Conservation (phyloP, 2,329 filamentous ascomycete genomes). For the Colletotrichum caudatum region DNA sequence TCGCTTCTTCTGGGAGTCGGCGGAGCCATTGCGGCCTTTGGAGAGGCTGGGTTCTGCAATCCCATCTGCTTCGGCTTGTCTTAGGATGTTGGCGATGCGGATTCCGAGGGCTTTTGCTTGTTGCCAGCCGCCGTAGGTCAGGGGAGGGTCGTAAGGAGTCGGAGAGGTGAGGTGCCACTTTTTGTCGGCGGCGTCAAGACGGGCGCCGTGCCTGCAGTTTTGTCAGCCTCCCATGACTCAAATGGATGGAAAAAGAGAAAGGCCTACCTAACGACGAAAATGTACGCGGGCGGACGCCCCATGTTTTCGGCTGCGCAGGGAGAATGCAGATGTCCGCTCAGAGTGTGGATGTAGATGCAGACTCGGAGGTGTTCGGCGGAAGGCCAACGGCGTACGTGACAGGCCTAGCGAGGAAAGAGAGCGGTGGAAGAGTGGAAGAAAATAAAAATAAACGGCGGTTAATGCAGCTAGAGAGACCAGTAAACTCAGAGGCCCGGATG, state of each 20-base stretch:
- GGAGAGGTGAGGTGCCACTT: constrained; percentile 94
- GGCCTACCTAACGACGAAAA: constrained; percentile 59
- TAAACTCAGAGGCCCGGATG: constrained; percentile 25
- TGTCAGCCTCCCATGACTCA: constrained; percentile 14
- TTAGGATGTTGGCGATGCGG: constrained; percentile 81
- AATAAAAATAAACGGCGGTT: constrained; percentile 10
- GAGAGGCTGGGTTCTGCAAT: constrained; percentile 46
- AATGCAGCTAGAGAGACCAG: constrained; percentile 29
- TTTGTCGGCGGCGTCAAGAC: constrained; percentile 93
- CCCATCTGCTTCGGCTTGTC: constrained; percentile 62
- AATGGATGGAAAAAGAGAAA: background rate
- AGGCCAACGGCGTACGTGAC: constrained; percentile 21
- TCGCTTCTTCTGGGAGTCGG: constrained; percentile 55
- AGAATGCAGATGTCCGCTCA: constrained; percentile 9
- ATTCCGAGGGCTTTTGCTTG: constrained; percentile 86
- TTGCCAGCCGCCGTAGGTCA: constrained; percentile 94
- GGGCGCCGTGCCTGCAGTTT: constrained; percentile 80
- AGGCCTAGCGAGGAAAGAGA: constrained; percentile 16
- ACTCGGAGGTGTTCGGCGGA: constrained; percentile 12
- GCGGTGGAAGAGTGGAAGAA: constrained; percentile 22
- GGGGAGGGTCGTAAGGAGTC: constrained; percentile 93
- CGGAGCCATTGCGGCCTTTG: constrained; percentile 43
- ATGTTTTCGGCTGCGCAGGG: constrained; percentile 47
- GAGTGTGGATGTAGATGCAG: constrained; percentile 8
- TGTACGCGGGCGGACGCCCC: constrained; percentile 57